Conservation (phyloP, 257 asterid genomes). For the Catharanthus roseus region DNA sequence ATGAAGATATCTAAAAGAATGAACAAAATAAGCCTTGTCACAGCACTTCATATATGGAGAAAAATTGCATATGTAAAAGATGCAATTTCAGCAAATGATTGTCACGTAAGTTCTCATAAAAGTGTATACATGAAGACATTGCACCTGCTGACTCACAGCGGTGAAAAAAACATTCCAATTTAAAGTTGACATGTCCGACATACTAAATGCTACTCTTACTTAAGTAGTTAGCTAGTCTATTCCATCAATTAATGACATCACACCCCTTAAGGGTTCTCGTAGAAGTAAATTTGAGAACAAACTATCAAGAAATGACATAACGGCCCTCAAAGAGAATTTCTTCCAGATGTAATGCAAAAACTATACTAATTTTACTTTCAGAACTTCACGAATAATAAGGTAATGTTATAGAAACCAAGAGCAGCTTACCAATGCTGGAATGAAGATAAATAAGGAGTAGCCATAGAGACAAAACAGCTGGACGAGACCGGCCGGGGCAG, state of each 20-base stretch:
- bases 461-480: slow-evolving; percentile 95
- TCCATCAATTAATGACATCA: background rate
- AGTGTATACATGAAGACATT: background rate
- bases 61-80: background rate
- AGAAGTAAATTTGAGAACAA: background rate
- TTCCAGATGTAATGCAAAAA: background rate
- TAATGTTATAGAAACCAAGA: slow-evolving; percentile 1
- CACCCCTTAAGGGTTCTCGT: background rate
- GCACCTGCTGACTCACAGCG: background rate
- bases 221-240: background rate
- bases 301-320: no score
- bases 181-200: background rate
- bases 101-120: background rate
- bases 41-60: background rate
- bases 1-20: background rate
- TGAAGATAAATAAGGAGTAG: slow-evolving; percentile 87
- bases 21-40: background rate
- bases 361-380: background rate
- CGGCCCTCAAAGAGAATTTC: background rate
- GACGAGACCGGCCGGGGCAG: slow-evolving; percentile 84
- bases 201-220: background rate
- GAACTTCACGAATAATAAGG: background rate
- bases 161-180: background rate
- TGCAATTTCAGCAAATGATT: background rate
- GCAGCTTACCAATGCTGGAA: slow-evolving; percentile 91